Base-by-base conservation (phyloP, 2,329 filamentous ascomycete genomes). In the Fusarium tanahbumbuense region DNA sequence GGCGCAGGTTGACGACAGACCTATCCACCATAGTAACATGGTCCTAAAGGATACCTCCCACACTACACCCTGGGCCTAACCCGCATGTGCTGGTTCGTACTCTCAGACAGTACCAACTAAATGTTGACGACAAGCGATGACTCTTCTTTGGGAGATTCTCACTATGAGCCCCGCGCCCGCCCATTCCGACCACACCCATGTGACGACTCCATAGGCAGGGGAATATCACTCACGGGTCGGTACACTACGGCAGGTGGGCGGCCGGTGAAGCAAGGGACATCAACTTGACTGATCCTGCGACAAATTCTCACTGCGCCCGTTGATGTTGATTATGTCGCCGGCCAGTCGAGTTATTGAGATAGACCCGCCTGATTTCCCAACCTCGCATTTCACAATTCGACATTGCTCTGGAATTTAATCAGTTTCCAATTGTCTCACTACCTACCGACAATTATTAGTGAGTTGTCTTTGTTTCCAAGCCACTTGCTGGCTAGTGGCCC, bases 1-100 rank as follows among this genome's bases (percentile, higher is more conserved):
- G 63, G 56, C 64, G 73, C 73, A 73, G 65, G 72, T 67, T 75
- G 73, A 74, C 69, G 71, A 72, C 69, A 75, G 67, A 74, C 56
- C 57, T 67, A 60, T 60, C 58, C 65, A 67, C 62, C 68, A 62
- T 52, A 45, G 60, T 59, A 64, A 66, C 73, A 53, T 73, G 56
- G 59, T 47, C 45, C 52, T 50, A 50, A 67, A 66, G 68, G 67
- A 56, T 64, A 58, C 58, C 62, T 64, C 60, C 58, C 62, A 62
- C 49, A 62, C 63, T 50, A 40, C 62, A 65, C 62, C 64, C 63
- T 68, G 42, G 50, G 32, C 53, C 50, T 57, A 60, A 55, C 52
- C 63, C 30, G 53, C 49, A 60, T 47, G 30, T 48, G 46, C 57
- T 61, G 56, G 56, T 66, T 61, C 50, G 49, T 41, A 42, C 49